Base-by-base conservation (phyloP, 2,329 filamentous ascomycete species). In the Colletotrichum simmondsii region DNA sequence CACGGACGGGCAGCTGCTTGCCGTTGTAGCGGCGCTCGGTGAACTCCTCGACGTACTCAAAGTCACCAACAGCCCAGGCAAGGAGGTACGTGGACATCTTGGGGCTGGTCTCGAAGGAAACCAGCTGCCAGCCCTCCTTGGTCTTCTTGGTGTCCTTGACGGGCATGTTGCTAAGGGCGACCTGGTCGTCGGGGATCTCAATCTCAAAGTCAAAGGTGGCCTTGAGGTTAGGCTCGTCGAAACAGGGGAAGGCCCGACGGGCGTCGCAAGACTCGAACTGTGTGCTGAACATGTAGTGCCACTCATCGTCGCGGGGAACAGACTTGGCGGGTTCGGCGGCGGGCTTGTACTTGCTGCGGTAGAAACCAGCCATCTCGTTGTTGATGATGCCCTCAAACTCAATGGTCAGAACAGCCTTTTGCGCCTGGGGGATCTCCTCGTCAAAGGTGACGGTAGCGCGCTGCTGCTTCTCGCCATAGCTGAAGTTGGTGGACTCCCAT, bases 191-290 rank as follows among this genome's bases (percentile, higher is more conserved):
- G 19, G 97, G 96, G 59, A 98, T 90, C 85, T 98, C 96, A 75
- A 99, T 93, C 79, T 95, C 90, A 72, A 99, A 94, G 82, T 98
- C 95, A 80, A 98, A 98, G 2, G 95, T 96, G 12, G 97, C 95
- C 85, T 99, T 99, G 75, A 98, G 89, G 79, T 97, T 98, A 54
- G 97, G 97, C 85, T 99, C 97, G 80, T 99, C 97, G 80, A 98
- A 98, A 86, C 97, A 99, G 60, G 97, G 97, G 85, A 99, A 98
- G 10, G 97, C 96, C 76, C 95, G 90, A 76, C 97, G 93, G 74
- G 97, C 97, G 84, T 99, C 97, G 79, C 95, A 98, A 58, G 95
- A 93, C 87, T 99, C 97, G 80, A 99, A 99, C 82, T 99, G 97
- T 61, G 97, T 99, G 86, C 94, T 97, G 83, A 98, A 87, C 94